Evolutionary conservation across 192 early-diverging fungal genomes (phyloP).

Genomic region (Haplosporangium gracile): DNA sequence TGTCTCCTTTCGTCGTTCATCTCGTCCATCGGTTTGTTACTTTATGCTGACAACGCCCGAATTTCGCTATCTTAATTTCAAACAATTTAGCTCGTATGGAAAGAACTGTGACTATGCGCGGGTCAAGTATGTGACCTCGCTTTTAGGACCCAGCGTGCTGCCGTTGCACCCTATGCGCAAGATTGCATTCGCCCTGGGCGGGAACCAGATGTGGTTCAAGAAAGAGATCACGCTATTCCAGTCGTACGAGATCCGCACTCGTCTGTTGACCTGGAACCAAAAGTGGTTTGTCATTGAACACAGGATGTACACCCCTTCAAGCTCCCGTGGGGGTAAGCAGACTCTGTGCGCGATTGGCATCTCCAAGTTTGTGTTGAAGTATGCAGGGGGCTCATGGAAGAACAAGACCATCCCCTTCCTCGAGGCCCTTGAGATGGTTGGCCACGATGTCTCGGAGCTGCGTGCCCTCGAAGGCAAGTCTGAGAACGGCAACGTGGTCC

Average conservation of each 20-base stretch:
- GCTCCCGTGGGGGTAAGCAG: constrained; percentile 1
- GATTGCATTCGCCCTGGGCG: constrained; percentile 52
- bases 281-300: constrained; percentile 67
- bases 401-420: constrained; percentile 57
- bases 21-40: neutral
- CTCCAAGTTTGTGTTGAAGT: constrained; percentile 55
- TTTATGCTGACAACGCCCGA: neutral
- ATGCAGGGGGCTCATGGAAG: constrained; percentile 42
- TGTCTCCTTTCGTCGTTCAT: neutral
- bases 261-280: constrained; percentile 61
- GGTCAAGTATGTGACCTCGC: constrained; percentile 55
- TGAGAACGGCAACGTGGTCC: constrained; percentile 38
- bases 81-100: constrained; percentile 31
- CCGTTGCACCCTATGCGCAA: constrained; percentile 44
- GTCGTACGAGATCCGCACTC: constrained; percentile 59
- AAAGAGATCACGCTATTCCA: constrained; percentile 63
- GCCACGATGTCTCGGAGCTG: constrained; percentile 42
- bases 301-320: constrained; percentile 46
- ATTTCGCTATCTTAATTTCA: neutral
- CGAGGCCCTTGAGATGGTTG: constrained; percentile 54
- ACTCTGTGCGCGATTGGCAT: constrained; percentile 47
- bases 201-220: constrained; percentile 61
- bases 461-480: constrained; percentile 34
- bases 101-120: constrained; percentile 51
- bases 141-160: constrained; percentile 45